phyloP scores from a whole-genome alignment of 164 flowering plant species.

The Akebia trifoliata region DNA sequence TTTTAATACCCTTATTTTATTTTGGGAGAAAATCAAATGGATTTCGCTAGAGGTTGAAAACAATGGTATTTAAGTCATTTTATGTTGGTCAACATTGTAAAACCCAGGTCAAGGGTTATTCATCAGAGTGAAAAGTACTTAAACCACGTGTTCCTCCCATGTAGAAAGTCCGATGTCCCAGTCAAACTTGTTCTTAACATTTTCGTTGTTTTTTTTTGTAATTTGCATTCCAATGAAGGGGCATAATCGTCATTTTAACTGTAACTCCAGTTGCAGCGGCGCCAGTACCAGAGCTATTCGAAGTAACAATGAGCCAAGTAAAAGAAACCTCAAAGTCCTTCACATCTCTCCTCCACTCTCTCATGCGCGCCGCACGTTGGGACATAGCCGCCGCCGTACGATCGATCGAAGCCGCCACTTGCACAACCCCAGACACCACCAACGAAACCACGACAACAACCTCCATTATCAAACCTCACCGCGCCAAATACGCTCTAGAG shows the following conservation, averaged over 20 bases:
- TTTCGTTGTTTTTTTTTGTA: too few species aligned
- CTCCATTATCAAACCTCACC: constrained; percentile 33
- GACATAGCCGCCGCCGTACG: constrained; percentile 84
- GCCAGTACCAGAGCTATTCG: constrained; percentile 65
- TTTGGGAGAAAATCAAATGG: too few species aligned
- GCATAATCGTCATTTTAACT: neutral
- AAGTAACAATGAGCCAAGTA: constrained; percentile 56
- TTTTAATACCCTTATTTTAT: too few species aligned
- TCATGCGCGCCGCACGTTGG: constrained; percentile 90
- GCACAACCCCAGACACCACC: constrained; percentile 6
- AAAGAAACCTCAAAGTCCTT: constrained; percentile 70
- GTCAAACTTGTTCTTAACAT: neutral
- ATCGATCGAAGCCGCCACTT: constrained; percentile 61
- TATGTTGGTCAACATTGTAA: too few species aligned
- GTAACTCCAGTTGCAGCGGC: constrained; percentile 37
- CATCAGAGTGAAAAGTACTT: too few species aligned
- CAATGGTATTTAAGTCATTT: too few species aligned
- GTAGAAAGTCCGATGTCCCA: too few species aligned
- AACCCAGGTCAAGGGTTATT: too few species aligned
- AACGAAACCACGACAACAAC: constrained; percentile 9
- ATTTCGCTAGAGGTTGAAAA: too few species aligned
- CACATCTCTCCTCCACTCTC: constrained; percentile 65
- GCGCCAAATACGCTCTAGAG: constrained; percentile 78
- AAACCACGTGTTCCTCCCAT: too few species aligned
- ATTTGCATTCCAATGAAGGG: neutral